Conservation (phyloP, 2,329 filamentous ascomycete species). For the Colletotrichum sp. region DNA sequence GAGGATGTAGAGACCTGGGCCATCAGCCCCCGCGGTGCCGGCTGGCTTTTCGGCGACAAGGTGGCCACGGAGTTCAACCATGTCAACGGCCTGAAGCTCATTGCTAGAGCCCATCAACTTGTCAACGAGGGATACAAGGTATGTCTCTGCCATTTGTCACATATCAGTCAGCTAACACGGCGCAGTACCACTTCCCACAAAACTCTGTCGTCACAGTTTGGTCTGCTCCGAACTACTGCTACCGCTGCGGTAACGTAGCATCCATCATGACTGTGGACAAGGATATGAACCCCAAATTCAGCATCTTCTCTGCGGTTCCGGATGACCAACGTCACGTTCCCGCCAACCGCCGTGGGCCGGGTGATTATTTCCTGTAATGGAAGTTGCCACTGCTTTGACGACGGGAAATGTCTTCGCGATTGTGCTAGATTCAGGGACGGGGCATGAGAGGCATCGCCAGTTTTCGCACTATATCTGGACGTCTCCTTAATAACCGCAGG, state of each 20-base stretch:
- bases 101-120: constrained; percentile 95
- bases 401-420: not conserved
- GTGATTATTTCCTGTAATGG: constrained; percentile 71
- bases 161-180: constrained; percentile 22
- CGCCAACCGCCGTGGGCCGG: constrained; percentile 69
- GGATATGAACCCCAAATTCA: constrained; percentile 88
- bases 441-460: not conserved
- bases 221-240: constrained; percentile 97
- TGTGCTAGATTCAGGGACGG: not conserved
- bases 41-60: constrained; percentile 96
- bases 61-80: constrained; percentile 98
- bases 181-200: constrained; percentile 89
- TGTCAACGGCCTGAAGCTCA: constrained; percentile 94
- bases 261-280: constrained; percentile 93
- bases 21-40: constrained; percentile 91
- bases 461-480: not conserved
- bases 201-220: constrained; percentile 97
- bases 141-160: constrained; percentile 18
- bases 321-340: constrained; percentile 84
- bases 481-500: not conserved
- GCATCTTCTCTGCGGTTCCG: constrained; percentile 88
- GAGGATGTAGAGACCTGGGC: constrained; percentile 98
- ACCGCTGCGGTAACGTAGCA: constrained; percentile 93
- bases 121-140: constrained; percentile 99
- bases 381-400: not conserved